Evolutionary conservation across 2,329 filamentous ascomycete species (phyloP).

Genomic region (Scytalidium lignicola): DNA sequence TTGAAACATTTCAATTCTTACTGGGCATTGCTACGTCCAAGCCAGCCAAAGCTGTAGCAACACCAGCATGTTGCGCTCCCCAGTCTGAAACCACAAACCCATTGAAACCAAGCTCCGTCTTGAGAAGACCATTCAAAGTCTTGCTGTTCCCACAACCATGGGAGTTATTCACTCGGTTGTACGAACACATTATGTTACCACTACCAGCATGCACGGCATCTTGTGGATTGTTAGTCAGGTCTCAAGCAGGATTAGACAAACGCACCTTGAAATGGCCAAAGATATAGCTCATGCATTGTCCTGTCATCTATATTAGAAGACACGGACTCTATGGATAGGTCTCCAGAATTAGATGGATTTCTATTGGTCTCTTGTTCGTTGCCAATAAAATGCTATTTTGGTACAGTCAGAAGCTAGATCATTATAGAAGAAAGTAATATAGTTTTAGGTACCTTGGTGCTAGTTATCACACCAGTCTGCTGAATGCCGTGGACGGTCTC

Average conservation of each 20-base stretch:
- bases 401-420: constrained; percentile 44
- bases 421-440: background rate
- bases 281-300: constrained; percentile 70
- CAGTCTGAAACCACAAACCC: constrained; percentile 83
- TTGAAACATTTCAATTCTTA: too few species aligned
- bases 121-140: constrained; percentile 72
- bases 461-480: constrained; percentile 17
- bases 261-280: constrained; percentile 68
- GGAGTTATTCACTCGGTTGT: constrained; percentile 66
- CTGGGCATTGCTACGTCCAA: constrained; percentile 55
- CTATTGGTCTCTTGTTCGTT: constrained; percentile 60
- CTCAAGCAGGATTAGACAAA: too few species aligned
- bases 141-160: constrained; percentile 72
- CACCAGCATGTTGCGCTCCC: constrained; percentile 76
- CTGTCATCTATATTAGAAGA: constrained; percentile 75
- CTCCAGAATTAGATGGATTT: constrained; percentile 34
- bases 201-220: constrained; percentile 75
- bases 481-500: constrained; percentile 21
- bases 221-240: too few species aligned
- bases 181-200: constrained; percentile 76
- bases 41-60: constrained; percentile 71
- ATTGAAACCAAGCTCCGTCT: constrained; percentile 81
- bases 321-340: background rate
- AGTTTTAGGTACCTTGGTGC: constrained; percentile 13
- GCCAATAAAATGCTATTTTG: constrained; percentile 58